Conservation (phyloP, 257 asterid species). For the Agastache rugosa region DNA sequence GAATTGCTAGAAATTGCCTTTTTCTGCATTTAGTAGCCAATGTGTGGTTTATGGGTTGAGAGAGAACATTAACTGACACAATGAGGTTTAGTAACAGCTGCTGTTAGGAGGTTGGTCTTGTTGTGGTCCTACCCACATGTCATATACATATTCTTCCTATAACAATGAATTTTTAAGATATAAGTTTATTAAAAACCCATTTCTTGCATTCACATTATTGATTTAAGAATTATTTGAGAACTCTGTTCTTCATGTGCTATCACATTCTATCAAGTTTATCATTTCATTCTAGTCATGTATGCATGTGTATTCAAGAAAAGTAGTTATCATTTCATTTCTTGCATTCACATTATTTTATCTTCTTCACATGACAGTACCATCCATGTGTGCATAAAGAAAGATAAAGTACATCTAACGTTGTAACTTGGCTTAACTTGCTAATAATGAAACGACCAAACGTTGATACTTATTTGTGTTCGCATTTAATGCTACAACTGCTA, state of each 20-base stretch:
- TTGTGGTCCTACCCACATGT: conserved; percentile 56
- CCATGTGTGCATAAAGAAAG: conserved; percentile 34
- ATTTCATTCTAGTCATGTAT: conserved; percentile 53
- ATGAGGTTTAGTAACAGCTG: conserved; percentile 42
- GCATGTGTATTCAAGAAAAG: conserved; percentile 47
- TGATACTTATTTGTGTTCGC: no score
- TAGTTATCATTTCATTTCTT: not conserved
- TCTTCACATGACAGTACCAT: conserved; percentile 50
- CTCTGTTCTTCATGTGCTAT: conserved; percentile 33
- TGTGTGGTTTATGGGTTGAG: conserved; percentile 13
- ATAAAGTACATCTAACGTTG: no score
- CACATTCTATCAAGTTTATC: conserved; percentile 48
- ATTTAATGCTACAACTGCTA: no score
- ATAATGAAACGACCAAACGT: not conserved
- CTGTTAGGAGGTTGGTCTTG: conserved; percentile 33
- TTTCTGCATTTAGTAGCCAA: conserved; percentile 33
- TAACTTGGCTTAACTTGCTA: conserved; percentile 2
- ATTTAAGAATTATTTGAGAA: conserved; percentile 20
- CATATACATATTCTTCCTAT: not conserved
- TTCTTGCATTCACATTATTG: conserved; percentile 17
- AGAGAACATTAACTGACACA: conserved; percentile 37
- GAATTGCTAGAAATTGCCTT: conserved; percentile 29
- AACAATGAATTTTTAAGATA: not conserved
- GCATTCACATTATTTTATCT: no score
- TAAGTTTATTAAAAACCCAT: not conserved